Evolutionary conservation across 257 asterid species (phyloP).

Genomic region (Catharanthus roseus): DNA sequence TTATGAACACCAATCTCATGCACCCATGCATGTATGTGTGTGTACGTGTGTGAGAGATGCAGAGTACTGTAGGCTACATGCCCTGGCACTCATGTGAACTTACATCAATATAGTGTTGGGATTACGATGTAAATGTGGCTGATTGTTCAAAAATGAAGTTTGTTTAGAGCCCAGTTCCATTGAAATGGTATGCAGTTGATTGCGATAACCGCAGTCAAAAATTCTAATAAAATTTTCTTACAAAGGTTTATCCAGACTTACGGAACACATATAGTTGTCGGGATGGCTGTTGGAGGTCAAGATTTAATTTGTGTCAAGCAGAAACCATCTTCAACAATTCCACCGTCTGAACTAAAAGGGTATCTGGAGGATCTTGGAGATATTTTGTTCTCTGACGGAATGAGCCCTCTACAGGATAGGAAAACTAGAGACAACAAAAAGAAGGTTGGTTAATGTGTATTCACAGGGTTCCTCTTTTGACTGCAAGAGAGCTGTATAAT

Average conservation of each 20-base stretch:
- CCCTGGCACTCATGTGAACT: neutral
- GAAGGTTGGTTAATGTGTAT: slow-evolving; percentile 35
- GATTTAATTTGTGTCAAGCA: slow-evolving; percentile 93
- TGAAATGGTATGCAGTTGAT: neutral
- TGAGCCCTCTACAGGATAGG: slow-evolving; percentile 67
- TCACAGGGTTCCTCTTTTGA: slow-evolving; percentile 2
- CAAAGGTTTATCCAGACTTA: slow-evolving; percentile 85
- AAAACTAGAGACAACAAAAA: slow-evolving; percentile 48
- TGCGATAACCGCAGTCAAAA: slow-evolving; percentile 12
- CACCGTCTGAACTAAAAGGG: slow-evolving; percentile 89
- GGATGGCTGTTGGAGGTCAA: slow-evolving; percentile 98
- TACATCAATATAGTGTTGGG: neutral
- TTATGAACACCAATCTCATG: neutral
- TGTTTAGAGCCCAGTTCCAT: neutral
- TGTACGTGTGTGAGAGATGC: no score
- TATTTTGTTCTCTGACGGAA: slow-evolving; percentile 76
- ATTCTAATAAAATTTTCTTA: slow-evolving; percentile 24
- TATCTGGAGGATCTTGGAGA: slow-evolving; percentile 95
- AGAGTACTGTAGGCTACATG: no score
- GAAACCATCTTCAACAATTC: slow-evolving; percentile 69
- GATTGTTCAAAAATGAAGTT: neutral
- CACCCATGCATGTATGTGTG: no score
- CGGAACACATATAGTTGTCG: slow-evolving; percentile 92
- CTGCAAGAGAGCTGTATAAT: slow-evolving; percentile 10
- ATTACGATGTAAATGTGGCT: neutral